Evolutionary conservation across 495 filamentous ascomycete genomes (phyloP), one percentile per base, ranked within the genome.

Genomic region (Podospora bellae-mahoneyi): DNA sequence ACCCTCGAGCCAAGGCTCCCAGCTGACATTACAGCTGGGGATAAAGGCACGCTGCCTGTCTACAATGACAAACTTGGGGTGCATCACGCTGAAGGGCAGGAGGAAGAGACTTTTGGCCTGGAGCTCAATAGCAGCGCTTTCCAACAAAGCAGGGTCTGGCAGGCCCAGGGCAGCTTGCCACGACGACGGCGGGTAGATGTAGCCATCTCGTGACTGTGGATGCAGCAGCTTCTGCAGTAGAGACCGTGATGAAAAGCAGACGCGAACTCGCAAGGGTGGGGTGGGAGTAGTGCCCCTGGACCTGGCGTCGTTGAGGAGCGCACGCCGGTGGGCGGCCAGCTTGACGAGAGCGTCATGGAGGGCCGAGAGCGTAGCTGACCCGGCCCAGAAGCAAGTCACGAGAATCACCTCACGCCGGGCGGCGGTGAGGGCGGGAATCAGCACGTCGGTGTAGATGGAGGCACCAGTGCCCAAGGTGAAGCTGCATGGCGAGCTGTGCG

Each of bases 331-430:
- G 13, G 67, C 67, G 13, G 89, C 89, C 13, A 91, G 82, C 27
- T 74, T 76, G 32, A 77, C 72, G 0, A 91, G 82, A 16, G 84
- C 76, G 44, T 81, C 74, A 62, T 71, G 73, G 26, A 92, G 73
- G 0, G 79, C 78, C 3, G 76, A 73, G 62, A 88, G 78, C 0
- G 85, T 86, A 4, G 77, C 70, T 1, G 89, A 91, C 2, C 78
- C 73, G 2, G 88, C 87, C 91, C 90, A 93, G 76, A 91, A 93
- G 74, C 91, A 92, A 16, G 91, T 92, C 3, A 91, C 88, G 58
- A 93, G 79, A 59, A 92, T 82, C 32, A 93, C 76, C 70, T 92
- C 91, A 56, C 79, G 74, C 16, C 82, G 72, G 1, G 90, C 88
- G 6, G 77, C 70, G 0, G 79, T 71, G 32, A 92, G 84, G 48